Conservation (phyloP, 1,139 yeast genomes). For the Blastobotrys petasosporus region DNA sequence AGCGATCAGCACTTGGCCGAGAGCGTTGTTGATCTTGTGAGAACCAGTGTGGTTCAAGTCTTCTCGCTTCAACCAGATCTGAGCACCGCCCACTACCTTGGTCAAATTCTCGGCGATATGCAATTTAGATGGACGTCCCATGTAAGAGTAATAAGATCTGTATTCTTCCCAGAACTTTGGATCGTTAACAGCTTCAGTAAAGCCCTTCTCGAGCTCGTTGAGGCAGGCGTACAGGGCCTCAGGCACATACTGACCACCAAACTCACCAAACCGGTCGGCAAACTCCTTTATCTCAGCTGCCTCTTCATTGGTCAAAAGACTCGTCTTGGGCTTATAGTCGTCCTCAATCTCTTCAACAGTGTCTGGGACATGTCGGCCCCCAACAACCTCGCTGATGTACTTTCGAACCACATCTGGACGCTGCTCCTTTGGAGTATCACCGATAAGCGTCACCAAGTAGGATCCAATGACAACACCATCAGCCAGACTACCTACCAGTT, state of each 20-base stretch:
- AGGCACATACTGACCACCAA: conserved; percentile 98
- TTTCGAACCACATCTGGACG: conserved; percentile 55
- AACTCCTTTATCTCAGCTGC: conserved; percentile 21
- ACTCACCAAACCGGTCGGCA: conserved; percentile 66
- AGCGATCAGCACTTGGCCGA: conserved; percentile 91
- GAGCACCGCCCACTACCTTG: conserved; percentile 92
- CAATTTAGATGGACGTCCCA: conserved; percentile 92
- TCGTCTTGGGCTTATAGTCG: conserved; percentile 29
- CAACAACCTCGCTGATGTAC: conserved; percentile 65
- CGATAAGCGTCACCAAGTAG: conserved; percentile 65
- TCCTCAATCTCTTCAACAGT: conserved; percentile 13
- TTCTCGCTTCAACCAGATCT: conserved; percentile 96
- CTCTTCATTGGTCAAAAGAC: conserved; percentile 15
- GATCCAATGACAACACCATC: conserved; percentile 94
- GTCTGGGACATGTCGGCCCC: conserved; percentile 43
- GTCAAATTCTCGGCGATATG: conserved; percentile 88
- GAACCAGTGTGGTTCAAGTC: conserved; percentile 97
- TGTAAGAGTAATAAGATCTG: conserved; percentile 72
- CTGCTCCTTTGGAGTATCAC: conserved; percentile 54
- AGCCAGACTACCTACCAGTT: conserved; percentile 72
- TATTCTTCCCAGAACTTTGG: conserved; percentile 92
- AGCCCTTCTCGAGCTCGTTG: conserved; percentile 80
- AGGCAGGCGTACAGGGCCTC: conserved; percentile 91
- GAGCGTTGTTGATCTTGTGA: conserved; percentile 93
- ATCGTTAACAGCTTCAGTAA: conserved; percentile 82